Evolutionary conservation across 2,329 filamentous ascomycete genomes (phyloP).

Genomic region (Aspergillus glaucus): DNA sequence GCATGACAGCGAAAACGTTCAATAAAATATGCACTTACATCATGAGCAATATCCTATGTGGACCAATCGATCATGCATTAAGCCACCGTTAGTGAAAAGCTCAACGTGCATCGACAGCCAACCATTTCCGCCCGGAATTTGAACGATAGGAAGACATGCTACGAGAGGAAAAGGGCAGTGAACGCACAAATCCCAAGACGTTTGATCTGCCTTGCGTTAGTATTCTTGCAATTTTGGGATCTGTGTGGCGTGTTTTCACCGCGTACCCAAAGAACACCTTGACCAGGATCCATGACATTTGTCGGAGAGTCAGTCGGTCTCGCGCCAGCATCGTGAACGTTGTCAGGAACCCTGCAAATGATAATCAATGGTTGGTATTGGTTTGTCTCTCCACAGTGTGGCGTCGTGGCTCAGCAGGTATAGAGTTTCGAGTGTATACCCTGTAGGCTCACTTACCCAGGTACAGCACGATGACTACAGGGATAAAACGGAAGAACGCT

Average conservation of each 20-base stretch:
- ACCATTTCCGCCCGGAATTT: neutral
- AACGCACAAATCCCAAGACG: slow-evolving; percentile 54
- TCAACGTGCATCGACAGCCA: slow-evolving; percentile 1
- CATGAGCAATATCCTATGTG: slow-evolving; percentile 30
- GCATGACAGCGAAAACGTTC: slow-evolving; percentile 24
- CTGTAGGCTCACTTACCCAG: slow-evolving; percentile 49
- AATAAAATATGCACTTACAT: slow-evolving; percentile 25
- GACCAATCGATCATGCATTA: slow-evolving; percentile 30
- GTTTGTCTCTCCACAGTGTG: neutral
- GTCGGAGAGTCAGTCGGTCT: slow-evolving; percentile 47
- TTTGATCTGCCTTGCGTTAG: slow-evolving; percentile 39
- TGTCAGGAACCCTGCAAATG: slow-evolving; percentile 64
- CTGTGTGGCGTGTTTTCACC: neutral
- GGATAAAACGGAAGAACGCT: slow-evolving; percentile 78
- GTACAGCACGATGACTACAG: slow-evolving; percentile 74
- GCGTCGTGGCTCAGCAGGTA: slow-evolving; percentile 10
- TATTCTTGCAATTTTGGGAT: slow-evolving; percentile 8
- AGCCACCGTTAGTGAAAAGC: slow-evolving; percentile 29
- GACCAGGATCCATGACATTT: slow-evolving; percentile 56
- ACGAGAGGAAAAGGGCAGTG: neutral
- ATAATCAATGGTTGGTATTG: slow-evolving; percentile 5
- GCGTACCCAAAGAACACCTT: slow-evolving; percentile 56
- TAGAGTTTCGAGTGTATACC: neutral
- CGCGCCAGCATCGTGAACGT: slow-evolving; percentile 61
- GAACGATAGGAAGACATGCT: neutral